phyloP scores from a whole-genome alignment of 768 basidiomycete genomes.

The Sarcodon sp. region DNA sequence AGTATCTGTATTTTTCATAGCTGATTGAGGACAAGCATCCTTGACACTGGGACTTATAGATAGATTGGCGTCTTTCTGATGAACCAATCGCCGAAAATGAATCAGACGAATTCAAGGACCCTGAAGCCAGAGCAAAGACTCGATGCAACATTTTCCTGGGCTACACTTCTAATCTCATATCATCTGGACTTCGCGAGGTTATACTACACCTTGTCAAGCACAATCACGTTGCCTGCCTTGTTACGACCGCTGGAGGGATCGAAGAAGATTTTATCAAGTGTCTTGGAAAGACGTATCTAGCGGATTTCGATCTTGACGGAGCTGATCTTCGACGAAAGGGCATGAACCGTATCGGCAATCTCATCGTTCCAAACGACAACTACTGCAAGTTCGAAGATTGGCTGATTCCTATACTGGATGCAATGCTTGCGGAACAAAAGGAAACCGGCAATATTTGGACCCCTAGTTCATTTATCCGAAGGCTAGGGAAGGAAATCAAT shows the following conservation, averaged over 20 bases:
- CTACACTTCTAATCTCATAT: constrained; percentile 97
- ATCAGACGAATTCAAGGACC: constrained; percentile 46
- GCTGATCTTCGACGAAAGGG: constrained; percentile 76
- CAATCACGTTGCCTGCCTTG: constrained; percentile 77
- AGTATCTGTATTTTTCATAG: constrained; percentile 7
- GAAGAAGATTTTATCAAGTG: constrained; percentile 99
- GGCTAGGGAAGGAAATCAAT: constrained; percentile 95
- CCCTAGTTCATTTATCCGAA: constrained; percentile 84
- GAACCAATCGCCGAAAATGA: constrained; percentile 66
- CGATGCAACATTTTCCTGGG: constrained; percentile 89
- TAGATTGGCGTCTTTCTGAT: constrained; percentile 82
- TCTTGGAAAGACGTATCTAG: constrained; percentile 90
- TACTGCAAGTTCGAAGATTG: constrained; percentile 99
- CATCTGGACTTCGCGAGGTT: constrained; percentile 90
- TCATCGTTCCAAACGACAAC: constrained; percentile 94
- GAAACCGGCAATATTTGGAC: constrained; percentile 64
- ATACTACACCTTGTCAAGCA: constrained; percentile 89
- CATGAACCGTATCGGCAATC: constrained; percentile 96
- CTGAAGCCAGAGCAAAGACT: constrained; percentile 50
- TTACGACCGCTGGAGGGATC: constrained; percentile 96
- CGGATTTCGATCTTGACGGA: constrained; percentile 87
- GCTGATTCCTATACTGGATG: constrained; percentile 88
- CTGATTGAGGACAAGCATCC: neutral
- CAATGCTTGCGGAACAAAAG: constrained; percentile 84
- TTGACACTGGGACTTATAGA: constrained; percentile 25